Evolutionary conservation across 139 green algal genomes (phyloP).

Genomic region (Volvox reticuliferus): DNA sequence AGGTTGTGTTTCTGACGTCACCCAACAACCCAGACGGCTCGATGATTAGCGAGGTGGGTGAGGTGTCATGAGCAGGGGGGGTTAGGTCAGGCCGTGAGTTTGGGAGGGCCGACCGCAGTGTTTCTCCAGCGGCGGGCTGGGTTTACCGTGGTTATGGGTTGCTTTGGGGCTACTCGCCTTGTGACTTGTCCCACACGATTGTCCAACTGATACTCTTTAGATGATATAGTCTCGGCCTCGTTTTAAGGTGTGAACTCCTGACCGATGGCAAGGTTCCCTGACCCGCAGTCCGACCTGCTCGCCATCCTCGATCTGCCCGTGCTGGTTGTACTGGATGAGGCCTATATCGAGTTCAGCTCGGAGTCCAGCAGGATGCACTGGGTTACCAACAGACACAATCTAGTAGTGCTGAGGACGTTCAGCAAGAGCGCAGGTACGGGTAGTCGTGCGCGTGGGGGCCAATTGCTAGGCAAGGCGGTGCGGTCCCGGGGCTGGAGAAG

Average conservation of each 20-base stretch:
- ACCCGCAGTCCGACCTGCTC: conserved; percentile 64
- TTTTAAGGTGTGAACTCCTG: too few relatives aligned
- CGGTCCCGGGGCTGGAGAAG: neutral
- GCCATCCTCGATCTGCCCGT: conserved; percentile 87
- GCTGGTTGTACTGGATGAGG: conserved; percentile 98
- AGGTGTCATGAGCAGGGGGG: neutral
- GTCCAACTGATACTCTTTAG: too few relatives aligned
- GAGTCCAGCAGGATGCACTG: conserved; percentile 68
- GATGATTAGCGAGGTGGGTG: conserved; percentile 87
- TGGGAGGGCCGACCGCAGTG: too few relatives aligned
- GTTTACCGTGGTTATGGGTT: too few relatives aligned
- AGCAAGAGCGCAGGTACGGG: conserved; percentile 88
- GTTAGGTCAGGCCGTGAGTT: neutral
- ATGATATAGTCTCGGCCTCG: too few relatives aligned
- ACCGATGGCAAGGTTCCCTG: too few relatives aligned
- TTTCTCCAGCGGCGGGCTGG: too few relatives aligned
- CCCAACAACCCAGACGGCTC: conserved; percentile 99
- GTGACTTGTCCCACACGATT: too few relatives aligned
- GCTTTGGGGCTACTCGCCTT: too few relatives aligned
- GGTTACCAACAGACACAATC: conserved; percentile 88
- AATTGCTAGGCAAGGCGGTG: too few relatives aligned
- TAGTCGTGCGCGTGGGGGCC: neutral
- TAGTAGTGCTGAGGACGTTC: conserved; percentile 98
- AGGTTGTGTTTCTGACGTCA: conserved; percentile 98
- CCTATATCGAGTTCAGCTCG: conserved; percentile 97